phyloP scores from a whole-genome alignment of 768 basidiomycete species.

The Tylopilus felleus region DNA sequence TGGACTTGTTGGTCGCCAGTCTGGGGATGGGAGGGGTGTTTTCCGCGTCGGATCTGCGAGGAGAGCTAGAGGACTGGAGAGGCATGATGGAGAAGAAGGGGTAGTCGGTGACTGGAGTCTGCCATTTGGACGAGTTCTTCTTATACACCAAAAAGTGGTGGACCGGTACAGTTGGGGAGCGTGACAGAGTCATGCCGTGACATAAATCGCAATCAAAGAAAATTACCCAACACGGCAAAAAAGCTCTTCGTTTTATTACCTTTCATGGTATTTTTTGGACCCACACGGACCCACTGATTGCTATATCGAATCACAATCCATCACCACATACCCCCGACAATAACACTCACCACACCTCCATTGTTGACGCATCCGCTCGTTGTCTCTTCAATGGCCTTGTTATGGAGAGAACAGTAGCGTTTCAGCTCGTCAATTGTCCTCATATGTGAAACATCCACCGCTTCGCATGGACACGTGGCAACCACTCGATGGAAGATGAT shows the following conservation, averaged over 20 bases:
- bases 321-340: conserved; percentile 8
- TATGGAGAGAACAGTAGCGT: background rate
- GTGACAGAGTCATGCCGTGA: conserved; percentile 32
- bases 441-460: background rate
- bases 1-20: conserved; percentile 6
- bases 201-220: conserved; percentile 30
- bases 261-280: conserved; percentile 28
- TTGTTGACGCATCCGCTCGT: background rate
- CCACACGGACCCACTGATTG: conserved; percentile 25
- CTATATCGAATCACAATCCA: conserved; percentile 25
- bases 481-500: background rate
- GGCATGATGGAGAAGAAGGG: conserved; percentile 22
- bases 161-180: conserved; percentile 1
- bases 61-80: conserved; percentile 16
- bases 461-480: background rate
- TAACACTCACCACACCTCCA: background rate
- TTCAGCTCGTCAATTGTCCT: conserved; percentile 5
- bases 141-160: conserved; percentile 25
- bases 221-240: conserved; percentile 20
- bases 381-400: background rate
- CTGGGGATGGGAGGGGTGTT: conserved; percentile 32
- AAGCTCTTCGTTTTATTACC: conserved; percentile 9
- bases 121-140: conserved; percentile 7
- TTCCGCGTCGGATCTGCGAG: conserved; percentile 29
- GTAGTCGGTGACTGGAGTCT: background rate